phyloP scores from a whole-genome alignment of 2,329 filamentous ascomycete genomes.

The Penicillium sp. region DNA sequence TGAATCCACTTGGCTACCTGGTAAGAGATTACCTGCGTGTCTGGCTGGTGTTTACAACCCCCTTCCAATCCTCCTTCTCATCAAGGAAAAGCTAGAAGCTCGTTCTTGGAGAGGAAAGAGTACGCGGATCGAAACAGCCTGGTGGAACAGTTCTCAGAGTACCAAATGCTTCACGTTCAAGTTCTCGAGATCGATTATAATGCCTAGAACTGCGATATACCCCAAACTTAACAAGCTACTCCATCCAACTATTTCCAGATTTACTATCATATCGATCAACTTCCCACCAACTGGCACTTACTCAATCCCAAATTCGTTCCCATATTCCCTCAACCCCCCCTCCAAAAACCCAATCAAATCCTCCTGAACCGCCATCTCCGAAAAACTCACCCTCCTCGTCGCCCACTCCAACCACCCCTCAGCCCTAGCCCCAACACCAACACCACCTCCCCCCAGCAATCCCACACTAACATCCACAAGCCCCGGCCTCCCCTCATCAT shows the following conservation, averaged over 20 bases:
- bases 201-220: no score
- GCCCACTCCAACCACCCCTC: constrained; percentile 68
- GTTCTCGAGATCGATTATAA: no score
- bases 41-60: constrained; percentile 20
- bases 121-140: no score
- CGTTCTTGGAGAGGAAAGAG: constrained; percentile 41
- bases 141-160: no score
- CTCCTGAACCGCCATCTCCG: constrained; percentile 54
- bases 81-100: constrained; percentile 41
- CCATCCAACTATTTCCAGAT: no score
- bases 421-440: constrained; percentile 56
- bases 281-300: no score
- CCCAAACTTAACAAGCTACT: no score
- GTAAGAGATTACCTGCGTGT: neutral
- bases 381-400: constrained; percentile 61
- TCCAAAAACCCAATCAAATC: constrained; percentile 34
- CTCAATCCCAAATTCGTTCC: no score
- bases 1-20: constrained; percentile 4
- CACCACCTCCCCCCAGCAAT: constrained; percentile 55
- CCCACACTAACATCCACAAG: constrained; percentile 69
- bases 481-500: constrained; percentile 56
- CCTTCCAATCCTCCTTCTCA: constrained; percentile 36
- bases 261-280: no score
- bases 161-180: no score
- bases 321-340: constrained; percentile 22